Base-by-base conservation (phyloP, 108 stramenopile genomes). In the Discostella stelligeroides region DNA sequence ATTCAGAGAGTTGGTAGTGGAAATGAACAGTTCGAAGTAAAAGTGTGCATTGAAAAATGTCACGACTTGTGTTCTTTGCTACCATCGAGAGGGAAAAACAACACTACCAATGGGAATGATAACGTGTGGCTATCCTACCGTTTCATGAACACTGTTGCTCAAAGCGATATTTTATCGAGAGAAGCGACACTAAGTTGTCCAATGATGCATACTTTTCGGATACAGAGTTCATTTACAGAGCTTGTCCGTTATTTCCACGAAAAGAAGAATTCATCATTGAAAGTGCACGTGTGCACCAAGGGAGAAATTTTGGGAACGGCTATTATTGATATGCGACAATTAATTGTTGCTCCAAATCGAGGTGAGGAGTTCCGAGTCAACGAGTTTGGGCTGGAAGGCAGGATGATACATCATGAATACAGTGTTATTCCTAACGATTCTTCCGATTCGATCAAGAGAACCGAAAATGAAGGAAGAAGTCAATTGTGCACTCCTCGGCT, bases 91-190 rank as follows among this genome's bases (percentile, higher is more conserved):
- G n/a, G n/a, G n/a, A 39, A 39, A 17, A 24, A 20, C 3, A 28
- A 11, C 8, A 21, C 28, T 3, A 25, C 14, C 20, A 66, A 40
- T 53, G 51, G 50, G 42, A 29, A 55, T 17, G 24, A 42, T 43
- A 66, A 53, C 30, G 15, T 28, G 20, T 80, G 79, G 79, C 48
- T 80, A 8, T 80, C 79, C 38, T 80, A 75, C 58, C 79, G 73
- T 51, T 56, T 60, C 47, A 55, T 80, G 17, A 62, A 62, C 13
- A 54, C 43, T 12, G 61, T 80, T 25, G 29, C 70, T 41, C 77
- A 78, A 39, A 78, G 77, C 20, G 77, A 70, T 13, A 60, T 63
- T 14, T 51, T 80, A 25, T 65, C 70, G 13, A 7, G 27, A 40
- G n/a, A 58, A n/a, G n/a, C 23, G 14, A 38, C 3, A 75, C 70